These are phyloP conservation scores for Suillus variegatus DNA, from an alignment of 768 basidiomycete species.

Conservation along the genomic window DNA sequence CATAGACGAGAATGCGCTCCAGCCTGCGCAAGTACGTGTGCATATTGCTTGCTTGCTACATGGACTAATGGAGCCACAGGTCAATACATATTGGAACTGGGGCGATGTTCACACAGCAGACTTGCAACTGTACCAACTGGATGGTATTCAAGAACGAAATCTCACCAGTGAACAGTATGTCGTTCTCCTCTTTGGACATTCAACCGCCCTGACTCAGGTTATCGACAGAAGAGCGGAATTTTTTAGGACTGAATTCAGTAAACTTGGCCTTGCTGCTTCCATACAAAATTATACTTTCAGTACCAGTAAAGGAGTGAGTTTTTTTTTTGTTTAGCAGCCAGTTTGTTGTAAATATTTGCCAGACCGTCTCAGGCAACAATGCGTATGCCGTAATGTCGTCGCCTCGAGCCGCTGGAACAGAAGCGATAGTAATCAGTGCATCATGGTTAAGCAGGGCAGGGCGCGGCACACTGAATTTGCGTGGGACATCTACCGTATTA, in stretches of 20 bases:
- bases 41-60: slow-evolving; percentile 1
- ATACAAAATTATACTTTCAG: slow-evolving; percentile 68
- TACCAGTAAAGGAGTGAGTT: slow-evolving; percentile 49
- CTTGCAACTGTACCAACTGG: slow-evolving; percentile 70
- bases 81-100: slow-evolving; percentile 92
- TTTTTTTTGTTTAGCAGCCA: neutral
- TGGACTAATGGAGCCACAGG: slow-evolving; percentile 48
- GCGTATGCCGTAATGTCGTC: slow-evolving; percentile 81
- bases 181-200: neutral
- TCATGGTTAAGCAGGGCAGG: slow-evolving; percentile 79
- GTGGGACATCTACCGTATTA: slow-evolving; percentile 85
- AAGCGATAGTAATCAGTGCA: slow-evolving; percentile 90
- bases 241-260: slow-evolving; percentile 65
- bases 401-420: slow-evolving; percentile 89
- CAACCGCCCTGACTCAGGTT: slow-evolving; percentile 7
- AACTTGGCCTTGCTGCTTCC: slow-evolving; percentile 70
- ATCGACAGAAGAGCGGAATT: slow-evolving; percentile 61
- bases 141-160: slow-evolving; percentile 61
- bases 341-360: slow-evolving; percentile 7
- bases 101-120: slow-evolving; percentile 87
- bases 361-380: slow-evolving; percentile 71
- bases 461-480: slow-evolving; percentile 66
- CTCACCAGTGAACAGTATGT: slow-evolving; percentile 72
- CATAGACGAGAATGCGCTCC: slow-evolving; percentile 95
- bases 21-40: slow-evolving; percentile 77